These are phyloP conservation scores for Leishmania braziliensis DNA, from an alignment of 208 protist genomes.

Conservation along the genomic window DNA sequence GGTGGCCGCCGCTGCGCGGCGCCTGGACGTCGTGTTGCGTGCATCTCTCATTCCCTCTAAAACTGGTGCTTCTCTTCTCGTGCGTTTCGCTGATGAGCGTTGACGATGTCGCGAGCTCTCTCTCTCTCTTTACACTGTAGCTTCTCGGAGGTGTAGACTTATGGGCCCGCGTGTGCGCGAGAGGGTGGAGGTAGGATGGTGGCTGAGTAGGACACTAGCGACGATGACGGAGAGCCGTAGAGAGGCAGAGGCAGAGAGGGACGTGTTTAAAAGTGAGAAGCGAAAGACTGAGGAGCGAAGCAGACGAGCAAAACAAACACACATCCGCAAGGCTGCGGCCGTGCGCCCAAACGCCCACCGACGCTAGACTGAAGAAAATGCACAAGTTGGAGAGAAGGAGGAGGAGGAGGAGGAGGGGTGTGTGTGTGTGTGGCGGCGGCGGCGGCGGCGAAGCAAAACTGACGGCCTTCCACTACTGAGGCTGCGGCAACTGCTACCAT, in stretches of 20 bases:
- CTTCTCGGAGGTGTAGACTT: too few relatives aligned
- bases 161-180: too few relatives aligned
- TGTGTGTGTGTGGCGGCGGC: neutral
- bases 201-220: neutral
- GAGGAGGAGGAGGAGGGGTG: neutral
- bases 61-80: neutral
- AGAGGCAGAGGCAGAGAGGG: neutral
- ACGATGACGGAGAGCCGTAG: neutral
- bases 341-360: neutral
- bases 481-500: neutral
- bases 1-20: neutral
- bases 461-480: neutral
- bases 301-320: neutral
- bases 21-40: neutral
- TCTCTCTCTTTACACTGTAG: neutral
- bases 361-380: neutral
- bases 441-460: neutral
- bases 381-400: neutral
- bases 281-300: neutral
- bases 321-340: neutral
- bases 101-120: neutral
- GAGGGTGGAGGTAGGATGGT: neutral
- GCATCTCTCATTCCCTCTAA: neutral
- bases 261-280: neutral
- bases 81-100: neutral